phyloP scores from a whole-genome alignment of 495 filamentous ascomycete genomes.

The Aspergillus cavernicola region DNA sequence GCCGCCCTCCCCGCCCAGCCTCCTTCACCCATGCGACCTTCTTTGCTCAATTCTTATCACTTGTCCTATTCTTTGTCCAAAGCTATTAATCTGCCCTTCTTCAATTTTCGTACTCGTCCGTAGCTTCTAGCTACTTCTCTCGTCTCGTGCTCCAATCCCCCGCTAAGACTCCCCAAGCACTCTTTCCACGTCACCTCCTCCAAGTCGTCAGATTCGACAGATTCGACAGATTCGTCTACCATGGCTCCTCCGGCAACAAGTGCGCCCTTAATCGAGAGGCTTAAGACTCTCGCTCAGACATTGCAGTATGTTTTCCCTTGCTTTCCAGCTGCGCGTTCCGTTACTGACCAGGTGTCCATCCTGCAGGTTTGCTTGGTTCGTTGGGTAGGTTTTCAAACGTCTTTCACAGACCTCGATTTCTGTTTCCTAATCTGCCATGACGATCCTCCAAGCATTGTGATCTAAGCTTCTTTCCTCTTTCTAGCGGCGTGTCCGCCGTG shows the following conservation, averaged over 20 bases:
- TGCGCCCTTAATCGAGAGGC: slow-evolving; percentile 68
- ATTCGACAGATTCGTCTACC: slow-evolving; percentile 13
- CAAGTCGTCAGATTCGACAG: not conserved
- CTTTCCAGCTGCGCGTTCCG: slow-evolving; percentile 26
- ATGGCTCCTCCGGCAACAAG: slow-evolving; percentile 76
- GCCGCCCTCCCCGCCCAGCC: slow-evolving; percentile 14
- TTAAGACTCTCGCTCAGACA: slow-evolving; percentile 75
- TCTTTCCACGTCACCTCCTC: slow-evolving; percentile 1
- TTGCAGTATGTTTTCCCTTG: slow-evolving; percentile 65
- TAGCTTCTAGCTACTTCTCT: not conserved
- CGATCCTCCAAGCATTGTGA: not conserved
- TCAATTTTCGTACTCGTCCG: not conserved
- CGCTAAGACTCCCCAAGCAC: not conserved
- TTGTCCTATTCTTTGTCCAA: slow-evolving; percentile 7
- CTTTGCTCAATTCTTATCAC: slow-evolving; percentile 8
- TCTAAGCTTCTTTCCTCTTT: not conserved
- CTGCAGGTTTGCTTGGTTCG: slow-evolving; percentile 74
- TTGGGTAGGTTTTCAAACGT: slow-evolving; percentile 63
- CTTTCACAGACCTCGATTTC: not conserved
- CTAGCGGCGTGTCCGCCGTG: not conserved
- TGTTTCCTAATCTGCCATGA: not conserved
- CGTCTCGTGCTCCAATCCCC: slow-evolving; percentile 2
- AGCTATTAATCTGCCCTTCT: not conserved
- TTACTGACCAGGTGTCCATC: slow-evolving; percentile 35
- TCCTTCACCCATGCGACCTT: slow-evolving; percentile 7